Evolutionary conservation across 306 rosid species (phyloP).

Genomic region (Cicer pinnatifidum): DNA sequence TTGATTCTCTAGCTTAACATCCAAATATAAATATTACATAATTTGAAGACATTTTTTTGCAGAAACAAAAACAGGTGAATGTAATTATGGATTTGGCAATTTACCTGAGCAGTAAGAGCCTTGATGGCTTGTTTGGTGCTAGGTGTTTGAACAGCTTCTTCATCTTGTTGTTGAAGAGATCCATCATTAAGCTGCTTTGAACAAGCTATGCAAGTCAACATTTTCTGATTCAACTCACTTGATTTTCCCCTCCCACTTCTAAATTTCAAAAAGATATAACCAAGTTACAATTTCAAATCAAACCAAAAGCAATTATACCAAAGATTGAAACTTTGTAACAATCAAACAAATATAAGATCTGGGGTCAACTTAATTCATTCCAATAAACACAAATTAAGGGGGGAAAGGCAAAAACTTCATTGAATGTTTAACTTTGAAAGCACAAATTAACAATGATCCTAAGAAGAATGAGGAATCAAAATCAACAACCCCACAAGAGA

Average conservation of each 20-base stretch:
- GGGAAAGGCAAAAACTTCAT: slow-evolving; percentile 40
- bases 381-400: neutral
- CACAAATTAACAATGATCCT: neutral
- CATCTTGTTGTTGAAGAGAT: slow-evolving; percentile 78
- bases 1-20: neutral
- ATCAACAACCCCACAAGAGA: slow-evolving; percentile 34
- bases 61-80: neutral
- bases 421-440: slow-evolving; percentile 21
- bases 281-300: slow-evolving; percentile 30
- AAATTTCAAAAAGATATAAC: slow-evolving; percentile 28
- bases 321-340: slow-evolving; percentile 29
- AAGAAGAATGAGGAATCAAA: slow-evolving; percentile 22
- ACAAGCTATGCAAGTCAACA: slow-evolving; percentile 96
- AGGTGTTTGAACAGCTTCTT: slow-evolving; percentile 72
- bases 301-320: slow-evolving; percentile 27
- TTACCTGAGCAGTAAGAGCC: slow-evolving; percentile 88
- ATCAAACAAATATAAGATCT: slow-evolving; percentile 53
- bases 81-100: neutral
- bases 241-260: slow-evolving; percentile 34
- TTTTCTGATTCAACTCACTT: slow-evolving; percentile 49
- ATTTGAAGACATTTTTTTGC: slow-evolving; percentile 18
- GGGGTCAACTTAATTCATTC: slow-evolving; percentile 44
- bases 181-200: slow-evolving; percentile 87
- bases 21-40: slow-evolving; percentile 19
- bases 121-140: slow-evolving; percentile 88